Conservation (phyloP, 148 eudicot species). For the Mesembryanthemum crystallinum region DNA sequence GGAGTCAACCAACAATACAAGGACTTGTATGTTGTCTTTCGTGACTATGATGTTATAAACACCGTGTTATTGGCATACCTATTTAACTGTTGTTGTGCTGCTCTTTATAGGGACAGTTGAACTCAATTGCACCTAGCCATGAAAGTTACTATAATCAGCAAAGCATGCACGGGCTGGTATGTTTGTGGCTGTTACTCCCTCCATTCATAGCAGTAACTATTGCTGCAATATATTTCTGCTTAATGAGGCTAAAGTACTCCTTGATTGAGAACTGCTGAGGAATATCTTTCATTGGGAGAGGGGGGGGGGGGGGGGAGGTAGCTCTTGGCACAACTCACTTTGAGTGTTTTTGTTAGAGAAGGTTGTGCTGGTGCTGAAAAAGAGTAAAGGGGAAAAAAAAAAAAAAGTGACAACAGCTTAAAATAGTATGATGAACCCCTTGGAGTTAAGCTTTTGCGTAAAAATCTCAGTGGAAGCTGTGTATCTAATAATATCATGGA, state of each 20-base stretch:
- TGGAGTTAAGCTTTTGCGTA: not conserved
- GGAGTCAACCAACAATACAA: constrained; percentile 68
- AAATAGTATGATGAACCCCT: not conserved
- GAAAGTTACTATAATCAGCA: constrained; percentile 79
- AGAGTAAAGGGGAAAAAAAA: no score
- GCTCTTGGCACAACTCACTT: not conserved
- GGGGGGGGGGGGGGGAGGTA: no score
- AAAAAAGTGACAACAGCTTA: no score
- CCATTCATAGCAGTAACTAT: not conserved
- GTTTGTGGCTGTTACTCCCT: constrained; percentile 12
- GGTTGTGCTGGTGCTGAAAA: not conserved
- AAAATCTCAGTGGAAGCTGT: no score
- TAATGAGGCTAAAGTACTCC: not conserved
- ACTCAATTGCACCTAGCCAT: constrained; percentile 73
- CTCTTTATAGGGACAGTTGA: constrained; percentile 66
- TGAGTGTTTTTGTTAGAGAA: not conserved
- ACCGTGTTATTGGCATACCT: not conserved
- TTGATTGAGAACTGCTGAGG: not conserved
- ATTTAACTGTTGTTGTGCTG: not conserved
- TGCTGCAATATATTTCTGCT: not conserved
- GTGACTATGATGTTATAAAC: constrained; percentile 4
- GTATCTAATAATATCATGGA: not conserved
- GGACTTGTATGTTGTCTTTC: constrained; percentile 65
- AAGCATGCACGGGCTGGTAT: constrained; percentile 77
- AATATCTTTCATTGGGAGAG: not conserved